Percentiles rank a stretch among this genome's conserved stretches.
phyloP scores from a whole-genome alignment of 2,329 filamentous ascomycete species.

The Cucurbitaria berberidis region DNA sequence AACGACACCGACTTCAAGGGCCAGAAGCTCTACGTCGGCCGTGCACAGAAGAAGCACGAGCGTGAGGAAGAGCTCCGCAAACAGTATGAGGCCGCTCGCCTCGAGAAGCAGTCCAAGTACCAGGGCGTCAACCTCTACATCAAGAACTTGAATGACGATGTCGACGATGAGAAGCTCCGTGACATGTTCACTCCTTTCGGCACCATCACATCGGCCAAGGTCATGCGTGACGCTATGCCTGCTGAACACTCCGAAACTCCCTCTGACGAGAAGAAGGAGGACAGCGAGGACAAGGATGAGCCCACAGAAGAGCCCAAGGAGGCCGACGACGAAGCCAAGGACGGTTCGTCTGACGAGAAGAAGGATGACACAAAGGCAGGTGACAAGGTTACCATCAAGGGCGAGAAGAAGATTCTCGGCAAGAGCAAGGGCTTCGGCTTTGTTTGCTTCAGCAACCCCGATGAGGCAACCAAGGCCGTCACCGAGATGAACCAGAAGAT shows the following conservation, averaged over 20 bases:
- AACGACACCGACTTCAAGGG: constrained; percentile 91
- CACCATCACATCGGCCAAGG: constrained; percentile 97
- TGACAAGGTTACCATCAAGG: constrained; percentile 60
- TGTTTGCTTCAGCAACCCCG: constrained; percentile 99
- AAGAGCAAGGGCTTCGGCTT: constrained; percentile 99
- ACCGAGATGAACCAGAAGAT: constrained; percentile 99
- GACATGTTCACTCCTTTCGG: constrained; percentile 91
- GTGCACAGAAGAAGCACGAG: constrained; percentile 99
- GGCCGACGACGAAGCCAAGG: constrained; percentile 62
- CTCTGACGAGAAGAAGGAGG: constrained; percentile 55
- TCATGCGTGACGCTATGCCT: constrained; percentile 84
- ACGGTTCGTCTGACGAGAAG: constrained; percentile 64
- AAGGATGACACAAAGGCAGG: constrained; percentile 62
- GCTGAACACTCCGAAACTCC: constrained; percentile 57
- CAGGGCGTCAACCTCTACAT: constrained; percentile 99
- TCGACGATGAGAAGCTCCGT: constrained; percentile 97
- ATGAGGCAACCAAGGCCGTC: constrained; percentile 98
- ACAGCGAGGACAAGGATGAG: constrained; percentile 59
- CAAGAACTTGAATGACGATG: constrained; percentile 97
- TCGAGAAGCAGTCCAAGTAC: constrained; percentile 99
- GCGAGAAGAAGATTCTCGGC: constrained; percentile 73
- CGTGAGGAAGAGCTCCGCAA: constrained; percentile 98
- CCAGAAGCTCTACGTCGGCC: constrained; percentile 96
- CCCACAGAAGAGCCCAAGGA: constrained; percentile 63
- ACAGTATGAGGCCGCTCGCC: constrained; percentile 95